Conservation (phyloP, 139 green algal species). For the Tetratostichococcus sp. region DNA sequence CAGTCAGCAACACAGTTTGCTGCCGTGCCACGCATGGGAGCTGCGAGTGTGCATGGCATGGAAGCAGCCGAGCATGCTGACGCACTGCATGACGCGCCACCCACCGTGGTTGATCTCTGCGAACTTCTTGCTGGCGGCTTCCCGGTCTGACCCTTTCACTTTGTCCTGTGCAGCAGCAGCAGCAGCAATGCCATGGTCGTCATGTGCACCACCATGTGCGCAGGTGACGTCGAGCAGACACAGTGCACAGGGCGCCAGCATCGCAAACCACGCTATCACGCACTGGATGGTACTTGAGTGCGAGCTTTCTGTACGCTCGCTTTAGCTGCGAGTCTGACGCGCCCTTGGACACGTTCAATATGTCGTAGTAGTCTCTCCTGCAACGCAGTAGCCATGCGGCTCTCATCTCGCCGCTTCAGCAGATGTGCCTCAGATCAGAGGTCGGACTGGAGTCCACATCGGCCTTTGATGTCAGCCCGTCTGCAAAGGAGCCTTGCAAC, state of each 20-base stretch:
- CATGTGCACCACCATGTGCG: neutral
- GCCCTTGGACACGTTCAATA: constrained; percentile 71
- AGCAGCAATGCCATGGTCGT: constrained; percentile 3
- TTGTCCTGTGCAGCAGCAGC: constrained; percentile 59
- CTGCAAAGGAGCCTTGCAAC: too few relatives aligned
- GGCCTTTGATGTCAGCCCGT: too few relatives aligned
- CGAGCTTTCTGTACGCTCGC: constrained; percentile 91
- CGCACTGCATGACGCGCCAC: neutral
- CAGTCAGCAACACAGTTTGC: too few relatives aligned
- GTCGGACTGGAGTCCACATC: too few relatives aligned
- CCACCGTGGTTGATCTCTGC: constrained; percentile 90
- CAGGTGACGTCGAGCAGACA: neutral
- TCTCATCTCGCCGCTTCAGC: too few relatives aligned
- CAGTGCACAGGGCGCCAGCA: too few relatives aligned
- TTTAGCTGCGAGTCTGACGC: constrained; percentile 90
- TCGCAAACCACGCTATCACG: neutral
- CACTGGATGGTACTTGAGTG: constrained; percentile 93
- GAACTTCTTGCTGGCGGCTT: constrained; percentile 87
- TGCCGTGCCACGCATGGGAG: too few relatives aligned
- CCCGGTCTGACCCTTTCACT: constrained; percentile 84
- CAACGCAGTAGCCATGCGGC: neutral
- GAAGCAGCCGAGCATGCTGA: too few relatives aligned
- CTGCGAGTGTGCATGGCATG: too few relatives aligned
- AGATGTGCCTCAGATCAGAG: too few relatives aligned
- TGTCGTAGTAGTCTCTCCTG: constrained; percentile 91